Percentiles rank a stretch among this genome's conserved stretches.
These are phyloP conservation scores for Saccharomyces kudriavzevii DNA, from an alignment of 805 yeast genomes.

Conservation along the genomic window DNA sequence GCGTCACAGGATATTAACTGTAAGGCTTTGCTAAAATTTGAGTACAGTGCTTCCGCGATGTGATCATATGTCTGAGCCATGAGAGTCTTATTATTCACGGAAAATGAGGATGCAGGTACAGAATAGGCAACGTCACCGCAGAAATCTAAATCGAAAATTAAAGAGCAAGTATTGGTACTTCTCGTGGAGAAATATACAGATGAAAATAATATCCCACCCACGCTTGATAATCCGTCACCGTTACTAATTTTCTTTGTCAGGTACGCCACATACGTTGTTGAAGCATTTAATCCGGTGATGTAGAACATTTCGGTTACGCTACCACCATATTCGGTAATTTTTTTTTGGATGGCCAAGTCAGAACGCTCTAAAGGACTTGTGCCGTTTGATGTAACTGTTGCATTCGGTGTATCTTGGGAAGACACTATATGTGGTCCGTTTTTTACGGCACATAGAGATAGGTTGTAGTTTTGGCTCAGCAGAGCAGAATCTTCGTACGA, in stretches of 20 bases:
- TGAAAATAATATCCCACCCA: slow-evolving; percentile 59
- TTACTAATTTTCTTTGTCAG: slow-evolving; percentile 42
- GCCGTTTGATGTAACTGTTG: slow-evolving; percentile 2
- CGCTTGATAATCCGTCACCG: slow-evolving; percentile 23
- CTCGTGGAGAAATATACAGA: slow-evolving; percentile 51
- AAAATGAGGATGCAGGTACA: slow-evolving; percentile 51
- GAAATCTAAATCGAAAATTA: slow-evolving; percentile 66
- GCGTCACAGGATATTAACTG: slow-evolving; percentile 72
- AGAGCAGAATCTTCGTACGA: slow-evolving; percentile 33
- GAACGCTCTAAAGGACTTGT: slow-evolving; percentile 8
- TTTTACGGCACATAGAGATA: slow-evolving; percentile 66
- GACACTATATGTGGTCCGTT: slow-evolving; percentile 38
- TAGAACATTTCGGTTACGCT: slow-evolving; percentile 54
- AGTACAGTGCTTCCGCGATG: slow-evolving; percentile 46
- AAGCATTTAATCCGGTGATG: slow-evolving; percentile 49
- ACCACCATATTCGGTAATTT: slow-evolving; percentile 40
- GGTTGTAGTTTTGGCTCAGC: slow-evolving; percentile 33
- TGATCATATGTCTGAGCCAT: slow-evolving; percentile 52
- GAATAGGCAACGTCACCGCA: slow-evolving; percentile 81
- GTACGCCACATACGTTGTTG: slow-evolving; percentile 58
- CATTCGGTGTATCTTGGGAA: slow-evolving; percentile 16
- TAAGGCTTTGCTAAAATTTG: slow-evolving; percentile 66
- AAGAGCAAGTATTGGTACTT: slow-evolving; percentile 51
- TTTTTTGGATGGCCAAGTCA: slow-evolving; percentile 16
- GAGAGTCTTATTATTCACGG: slow-evolving; percentile 28